Evolutionary conservation across 2,329 filamentous ascomycete genomes (phyloP).

Genomic region (Diplodia sapinea): DNA sequence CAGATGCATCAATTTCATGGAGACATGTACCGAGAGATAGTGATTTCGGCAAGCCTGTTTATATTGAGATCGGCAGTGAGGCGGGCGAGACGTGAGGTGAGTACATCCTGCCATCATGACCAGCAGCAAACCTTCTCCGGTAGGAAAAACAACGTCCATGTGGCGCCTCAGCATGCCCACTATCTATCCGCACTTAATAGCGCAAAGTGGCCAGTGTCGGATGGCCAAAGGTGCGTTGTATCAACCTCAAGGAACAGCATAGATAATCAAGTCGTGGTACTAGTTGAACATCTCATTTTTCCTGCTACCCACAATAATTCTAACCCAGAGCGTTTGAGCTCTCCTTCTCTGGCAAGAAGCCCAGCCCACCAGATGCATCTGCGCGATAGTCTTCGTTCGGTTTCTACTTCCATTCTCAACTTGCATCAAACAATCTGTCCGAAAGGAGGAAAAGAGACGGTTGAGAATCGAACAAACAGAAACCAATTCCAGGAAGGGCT

Average conservation of each 20-base stretch:
- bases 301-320: slow-evolving; percentile 5
- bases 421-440: slow-evolving; percentile 12
- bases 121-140: too few relatives aligned
- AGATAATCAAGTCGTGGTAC: neutral
- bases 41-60: neutral
- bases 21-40: neutral
- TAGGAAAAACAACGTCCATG: too few relatives aligned
- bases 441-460: neutral
- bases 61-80: neutral
- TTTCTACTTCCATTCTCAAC: neutral
- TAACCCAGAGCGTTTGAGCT: slow-evolving; percentile 22
- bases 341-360: slow-evolving; percentile 23
- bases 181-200: too few relatives aligned
- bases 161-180: too few relatives aligned
- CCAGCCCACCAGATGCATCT: slow-evolving; percentile 25
- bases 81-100: neutral
- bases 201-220: too few relatives aligned
- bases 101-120: neutral
- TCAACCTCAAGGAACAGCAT: neutral
- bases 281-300: slow-evolving; percentile 9
- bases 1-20: neutral
- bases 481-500: slow-evolving; percentile 14
- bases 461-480: neutral
- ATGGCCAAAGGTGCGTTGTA: neutral
- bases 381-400: slow-evolving; percentile 14